Percentiles rank a stretch among this genome's conserved stretches.
phyloP scores from a whole-genome alignment of 2,329 filamentous ascomycete genomes.

The Diaporthe sp. region DNA sequence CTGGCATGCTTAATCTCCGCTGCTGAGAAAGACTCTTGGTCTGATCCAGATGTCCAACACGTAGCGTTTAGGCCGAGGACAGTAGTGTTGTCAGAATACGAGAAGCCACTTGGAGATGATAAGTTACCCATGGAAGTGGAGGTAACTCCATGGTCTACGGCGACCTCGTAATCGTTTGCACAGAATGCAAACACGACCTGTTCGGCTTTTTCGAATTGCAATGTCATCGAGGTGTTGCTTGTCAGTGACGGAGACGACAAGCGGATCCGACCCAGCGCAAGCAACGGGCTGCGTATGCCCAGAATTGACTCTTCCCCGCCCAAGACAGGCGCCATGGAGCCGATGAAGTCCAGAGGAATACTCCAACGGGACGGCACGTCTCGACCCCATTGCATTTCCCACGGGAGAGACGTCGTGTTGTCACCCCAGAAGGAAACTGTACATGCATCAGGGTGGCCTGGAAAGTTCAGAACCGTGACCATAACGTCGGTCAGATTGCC shows the following conservation, averaged over 20 bases:
- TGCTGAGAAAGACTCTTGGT: not conserved
- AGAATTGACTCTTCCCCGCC: not conserved
- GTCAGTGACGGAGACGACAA: not conserved
- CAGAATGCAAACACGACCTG: not conserved
- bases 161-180: not conserved
- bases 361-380: not conserved
- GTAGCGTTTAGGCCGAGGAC: not conserved
- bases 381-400: not conserved
- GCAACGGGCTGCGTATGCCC: not conserved
- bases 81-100: not conserved
- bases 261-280: not conserved
- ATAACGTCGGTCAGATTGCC: not conserved
- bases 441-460: not conserved
- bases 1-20: not conserved
- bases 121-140: not conserved
- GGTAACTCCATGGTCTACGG: not conserved
- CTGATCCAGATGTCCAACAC: not conserved
- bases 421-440: not conserved
- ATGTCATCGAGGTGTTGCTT: not conserved
- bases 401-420: not conserved
- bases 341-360: not conserved
- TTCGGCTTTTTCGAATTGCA: not conserved
- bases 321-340: not conserved
- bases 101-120: not conserved
- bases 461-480: not conserved